Conservation (phyloP, 208 protist species). For the Leishmania gerbilli region DNA sequence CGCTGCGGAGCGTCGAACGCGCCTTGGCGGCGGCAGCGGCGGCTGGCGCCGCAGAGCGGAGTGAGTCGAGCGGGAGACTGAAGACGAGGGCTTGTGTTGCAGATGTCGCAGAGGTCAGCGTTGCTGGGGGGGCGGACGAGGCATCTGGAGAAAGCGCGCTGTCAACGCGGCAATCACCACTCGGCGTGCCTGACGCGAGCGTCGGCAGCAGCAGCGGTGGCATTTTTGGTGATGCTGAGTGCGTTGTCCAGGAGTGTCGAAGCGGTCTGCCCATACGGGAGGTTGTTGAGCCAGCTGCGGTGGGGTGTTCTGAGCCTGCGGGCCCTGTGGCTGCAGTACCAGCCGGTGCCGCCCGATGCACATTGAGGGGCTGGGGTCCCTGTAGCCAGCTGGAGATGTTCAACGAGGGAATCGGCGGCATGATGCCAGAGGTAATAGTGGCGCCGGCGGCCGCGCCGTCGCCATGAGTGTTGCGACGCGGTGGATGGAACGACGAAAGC, state of each 20-base stretch:
- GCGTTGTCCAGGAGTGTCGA: background rate
- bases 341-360: slow-evolving; percentile 21
- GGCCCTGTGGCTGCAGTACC: background rate
- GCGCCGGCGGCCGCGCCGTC: background rate
- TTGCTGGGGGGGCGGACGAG: background rate
- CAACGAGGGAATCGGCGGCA: slow-evolving; percentile 4
- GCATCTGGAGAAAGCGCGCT: background rate
- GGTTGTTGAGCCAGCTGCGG: background rate
- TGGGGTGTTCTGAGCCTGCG: background rate
- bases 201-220: slow-evolving; percentile 7
- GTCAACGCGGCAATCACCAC: background rate
- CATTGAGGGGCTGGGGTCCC: slow-evolving; percentile 27
- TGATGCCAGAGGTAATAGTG: no score
- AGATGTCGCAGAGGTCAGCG: background rate
- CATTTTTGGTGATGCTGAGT: background rate
- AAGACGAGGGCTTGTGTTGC: background rate
- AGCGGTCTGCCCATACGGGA: background rate
- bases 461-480: background rate
- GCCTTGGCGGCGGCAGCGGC: no score
- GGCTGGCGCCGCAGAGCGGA: background rate
- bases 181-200: slow-evolving; percentile 4
- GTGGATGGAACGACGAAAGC: slow-evolving; percentile 10
- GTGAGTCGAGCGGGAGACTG: background rate
- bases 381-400: slow-evolving; percentile 33
- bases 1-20: background rate